Conservation (phyloP, 345 rosid genomes). For the Trapa incisa region DNA sequence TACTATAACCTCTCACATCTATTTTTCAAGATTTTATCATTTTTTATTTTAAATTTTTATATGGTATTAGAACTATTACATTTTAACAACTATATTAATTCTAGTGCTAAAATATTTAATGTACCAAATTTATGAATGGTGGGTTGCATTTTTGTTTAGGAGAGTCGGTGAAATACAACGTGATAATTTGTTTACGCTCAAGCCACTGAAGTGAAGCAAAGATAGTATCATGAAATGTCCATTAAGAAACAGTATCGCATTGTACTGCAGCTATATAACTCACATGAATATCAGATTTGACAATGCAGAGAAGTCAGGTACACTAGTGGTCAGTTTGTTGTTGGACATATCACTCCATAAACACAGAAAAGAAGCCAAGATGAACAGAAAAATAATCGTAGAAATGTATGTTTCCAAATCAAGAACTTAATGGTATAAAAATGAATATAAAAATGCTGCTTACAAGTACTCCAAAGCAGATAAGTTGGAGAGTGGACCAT, state of each 20-base stretch:
- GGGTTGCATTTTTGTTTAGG: conserved; percentile 18
- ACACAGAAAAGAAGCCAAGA: not conserved
- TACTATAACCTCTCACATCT: too few species aligned
- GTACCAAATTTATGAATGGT: too few species aligned
- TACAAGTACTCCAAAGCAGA: conserved; percentile 28
- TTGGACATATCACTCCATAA: conserved; percentile 47
- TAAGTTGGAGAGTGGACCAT: conserved; percentile 23
- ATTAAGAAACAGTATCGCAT: too few species aligned
- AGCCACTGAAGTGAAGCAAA: conserved; percentile 15
- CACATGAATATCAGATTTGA: conserved; percentile 28
- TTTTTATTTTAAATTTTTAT: too few species aligned
- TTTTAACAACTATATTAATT: too few species aligned
- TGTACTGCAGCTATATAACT: conserved; percentile 7
- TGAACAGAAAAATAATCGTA: not conserved
- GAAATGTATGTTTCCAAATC: too few species aligned
- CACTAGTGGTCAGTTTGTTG: conserved; percentile 29
- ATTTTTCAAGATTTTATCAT: too few species aligned
- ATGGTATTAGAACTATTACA: too few species aligned
- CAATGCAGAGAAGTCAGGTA: conserved; percentile 36
- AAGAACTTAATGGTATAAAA: too few species aligned
- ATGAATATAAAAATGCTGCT: conserved; percentile 8
- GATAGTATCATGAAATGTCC: too few species aligned
- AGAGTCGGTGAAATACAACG: conserved; percentile 28
- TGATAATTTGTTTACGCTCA: conserved; percentile 25
- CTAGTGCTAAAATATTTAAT: too few species aligned